Base-by-base conservation (phyloP, 345 rosid genomes). In the Balakata baccata region DNA sequence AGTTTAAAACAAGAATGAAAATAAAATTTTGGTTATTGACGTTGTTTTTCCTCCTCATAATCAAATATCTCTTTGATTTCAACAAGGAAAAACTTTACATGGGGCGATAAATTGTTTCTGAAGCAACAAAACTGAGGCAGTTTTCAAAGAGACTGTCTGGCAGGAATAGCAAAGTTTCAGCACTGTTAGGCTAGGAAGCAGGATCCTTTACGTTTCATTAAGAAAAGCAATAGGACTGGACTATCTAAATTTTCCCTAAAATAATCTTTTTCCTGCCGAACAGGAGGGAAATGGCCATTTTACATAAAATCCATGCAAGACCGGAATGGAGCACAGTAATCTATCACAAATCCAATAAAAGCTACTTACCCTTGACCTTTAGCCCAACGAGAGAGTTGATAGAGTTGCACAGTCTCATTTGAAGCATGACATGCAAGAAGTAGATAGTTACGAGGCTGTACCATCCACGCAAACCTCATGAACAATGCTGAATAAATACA, bases 391-490 rank as follows among this genome's bases (percentile, higher is more conserved):
- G 97, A 91, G 59, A 95, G 83, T 70, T 92, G 92, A 83, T 91
- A 95, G 76, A 92, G 96, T 80, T 95, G 99, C 74, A 95, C 97
- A 46, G 89, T 87, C 87, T 95, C 99, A 64, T 91, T 95, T 29
- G 99, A 95, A 75, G 86, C 98, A 87, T 91, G 99, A 67, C 98
- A 95, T 66, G 92, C 94, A 69, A 94, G 87, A 77, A 91, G 92
- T 47, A 87, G 81, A 80, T 89, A 89, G 85, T 88, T 91, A 45
- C 94, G 94, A 1, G 97, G 97, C 75, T 84, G 92, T 41, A 91
- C 97, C 94, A 89, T 91, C 97, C 97, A 91, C 2, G 97, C 92
- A 82, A 91, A 91, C 79, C 97, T 91, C 97, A 91, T 91, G 87
- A 88, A 88, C 79, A 91, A 76, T 71, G 83, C 89, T 29, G 97